Evolutionary conservation across 352 stramenopile species (phyloP).

Genomic region (Globisporangium yorkense): DNA sequence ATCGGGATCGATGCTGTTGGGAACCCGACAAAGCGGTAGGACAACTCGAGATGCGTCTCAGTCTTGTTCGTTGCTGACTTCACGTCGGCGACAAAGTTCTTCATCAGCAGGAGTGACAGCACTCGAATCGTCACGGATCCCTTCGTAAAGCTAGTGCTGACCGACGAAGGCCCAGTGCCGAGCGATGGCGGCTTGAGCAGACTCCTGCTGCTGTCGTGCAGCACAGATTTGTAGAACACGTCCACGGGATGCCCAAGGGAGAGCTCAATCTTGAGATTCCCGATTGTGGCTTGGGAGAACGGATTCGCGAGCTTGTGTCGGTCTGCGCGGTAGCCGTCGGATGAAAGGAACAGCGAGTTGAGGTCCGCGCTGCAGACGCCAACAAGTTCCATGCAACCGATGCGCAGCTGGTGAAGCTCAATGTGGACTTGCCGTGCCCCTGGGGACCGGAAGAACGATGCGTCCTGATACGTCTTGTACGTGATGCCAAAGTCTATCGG

Average conservation of each 20-base stretch:
- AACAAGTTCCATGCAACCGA: conserved; percentile 10
- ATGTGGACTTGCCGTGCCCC: conserved; percentile 11
- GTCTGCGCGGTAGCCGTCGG: conserved; percentile 2
- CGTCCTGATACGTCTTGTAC: conserved; percentile 23
- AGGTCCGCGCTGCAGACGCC: conserved; percentile 7
- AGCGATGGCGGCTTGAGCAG: background rate
- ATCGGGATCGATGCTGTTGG: background rate
- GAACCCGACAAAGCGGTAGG: conserved; percentile 17
- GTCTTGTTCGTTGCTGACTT: background rate
- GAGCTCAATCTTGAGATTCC: conserved; percentile 3
- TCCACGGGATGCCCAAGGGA: conserved; percentile 12
- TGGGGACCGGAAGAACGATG: conserved; percentile 18
- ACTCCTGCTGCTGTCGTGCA: conserved; percentile 2
- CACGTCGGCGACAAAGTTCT: conserved; percentile 11
- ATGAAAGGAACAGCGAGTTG: conserved; percentile 20
- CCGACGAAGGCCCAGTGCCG: background rate
- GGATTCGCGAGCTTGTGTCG: conserved; percentile 15
- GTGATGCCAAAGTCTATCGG: conserved; percentile 25
- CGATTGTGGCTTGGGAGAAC: conserved; percentile 9
- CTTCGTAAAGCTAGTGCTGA: background rate
- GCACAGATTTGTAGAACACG: conserved; percentile 13
- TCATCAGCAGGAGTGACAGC: conserved; percentile 12
- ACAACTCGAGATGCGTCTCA: background rate
- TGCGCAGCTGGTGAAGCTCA: conserved; percentile 18
- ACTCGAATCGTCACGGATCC: conserved; percentile 7